Base-by-base conservation (phyloP, 352 stramenopile species). In the Phytophthora europaea region DNA sequence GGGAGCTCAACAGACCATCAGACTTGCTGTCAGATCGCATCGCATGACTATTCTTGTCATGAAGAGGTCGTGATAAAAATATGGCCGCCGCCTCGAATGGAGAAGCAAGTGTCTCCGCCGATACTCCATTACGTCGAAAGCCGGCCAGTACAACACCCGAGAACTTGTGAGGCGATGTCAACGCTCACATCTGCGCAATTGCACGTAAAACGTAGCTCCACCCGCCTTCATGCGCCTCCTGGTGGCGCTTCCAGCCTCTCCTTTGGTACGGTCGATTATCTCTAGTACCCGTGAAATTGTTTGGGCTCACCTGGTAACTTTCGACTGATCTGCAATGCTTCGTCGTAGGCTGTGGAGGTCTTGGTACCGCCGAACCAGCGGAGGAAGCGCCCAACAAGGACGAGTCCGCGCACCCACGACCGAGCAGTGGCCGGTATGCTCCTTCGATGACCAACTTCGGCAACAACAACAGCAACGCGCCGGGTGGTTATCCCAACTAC, bases 171-270 rank as follows among this genome's bases (percentile, higher is more conserved):
- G 22, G 31, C 36, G 6, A 94, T 94, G 88, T 93, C 88, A 60
- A 93, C 88, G 68, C 80, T 94, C 53, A 94, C 84, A 61, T 94
- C 88, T 20, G 81, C 88, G 45, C 78, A 94, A 67, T 71, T 94
- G 47, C 75, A 90, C 66, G 78, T 94, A 26, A 92, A 93, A 69
- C 86, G 85, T 57, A 94, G 88, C 81, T 93, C 88, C 34, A 94
- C 88, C 26, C 74, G 88, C 12, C 83, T 92, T 6, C 88, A 93
- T 48, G 88, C 85, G 8, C 88, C 88, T 1, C 88, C 85, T 10
- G 85, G 88, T 20, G 88, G 85, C 3, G 77, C 61, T 26, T 94
- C 88, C 43, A 90, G 79, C 59, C 84, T 94, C 64, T 83, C 83
- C 12, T 94, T 94, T 52, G 88, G 83, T 92, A 68, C 51, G 50